These are phyloP conservation scores for Climacium dendroides DNA, from an alignment of 225 moss, liverwort and hornwort species.

Conservation along the genomic window DNA sequence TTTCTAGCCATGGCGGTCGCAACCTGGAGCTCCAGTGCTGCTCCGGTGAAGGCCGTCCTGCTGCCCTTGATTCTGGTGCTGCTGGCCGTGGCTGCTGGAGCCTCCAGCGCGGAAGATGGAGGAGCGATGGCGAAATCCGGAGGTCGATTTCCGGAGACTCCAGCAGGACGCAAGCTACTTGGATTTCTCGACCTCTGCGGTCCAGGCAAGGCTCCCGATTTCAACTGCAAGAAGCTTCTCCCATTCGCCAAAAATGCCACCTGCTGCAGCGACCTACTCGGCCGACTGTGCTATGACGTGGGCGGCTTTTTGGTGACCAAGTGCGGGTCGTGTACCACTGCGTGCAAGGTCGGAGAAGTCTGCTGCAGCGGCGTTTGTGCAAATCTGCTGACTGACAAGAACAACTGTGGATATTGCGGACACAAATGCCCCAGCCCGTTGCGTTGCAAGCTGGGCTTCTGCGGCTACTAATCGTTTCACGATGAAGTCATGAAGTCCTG, in stretches of 20 bases:
- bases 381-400: background rate
- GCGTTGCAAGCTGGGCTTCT: too few species aligned
- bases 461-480: too few species aligned
- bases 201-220: background rate
- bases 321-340: background rate
- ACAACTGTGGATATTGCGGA: background rate
- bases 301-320: background rate
- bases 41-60: background rate
- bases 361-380: background rate
- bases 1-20: background rate
- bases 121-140: background rate
- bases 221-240: accelerated
- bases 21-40: too few species aligned
- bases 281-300: background rate
- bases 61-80: background rate
- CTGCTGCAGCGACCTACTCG: background rate
- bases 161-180: background rate
- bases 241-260: accelerated
- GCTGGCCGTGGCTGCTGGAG: background rate
- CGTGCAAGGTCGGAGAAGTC: background rate
- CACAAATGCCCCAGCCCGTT: too few species aligned
- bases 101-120: background rate
- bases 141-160: background rate
- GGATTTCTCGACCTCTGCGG: accelerated
- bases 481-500: too few species aligned